These are phyloP conservation scores for Didymella lethalis DNA, from an alignment of 2,329 filamentous ascomycete species.

Conservation along the genomic window DNA sequence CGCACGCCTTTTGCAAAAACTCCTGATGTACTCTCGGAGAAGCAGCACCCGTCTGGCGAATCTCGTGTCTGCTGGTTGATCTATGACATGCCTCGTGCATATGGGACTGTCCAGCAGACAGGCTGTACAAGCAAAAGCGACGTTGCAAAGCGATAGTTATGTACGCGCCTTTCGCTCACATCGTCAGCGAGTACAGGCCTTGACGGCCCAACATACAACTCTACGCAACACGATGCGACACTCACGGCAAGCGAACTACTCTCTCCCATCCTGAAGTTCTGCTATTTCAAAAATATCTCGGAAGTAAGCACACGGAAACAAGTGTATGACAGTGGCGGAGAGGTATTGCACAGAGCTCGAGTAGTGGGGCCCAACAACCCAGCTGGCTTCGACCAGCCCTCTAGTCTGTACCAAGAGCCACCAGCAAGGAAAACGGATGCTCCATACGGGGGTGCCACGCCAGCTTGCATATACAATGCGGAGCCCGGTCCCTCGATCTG, in stretches of 20 bases:
- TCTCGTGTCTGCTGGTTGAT: not conserved
- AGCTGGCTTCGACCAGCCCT: not conserved
- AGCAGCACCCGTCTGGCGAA: not conserved
- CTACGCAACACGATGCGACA: not conserved
- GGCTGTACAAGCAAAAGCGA: not conserved
- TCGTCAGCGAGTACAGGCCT: not conserved
- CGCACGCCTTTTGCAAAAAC: not conserved
- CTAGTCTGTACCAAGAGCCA: not conserved
- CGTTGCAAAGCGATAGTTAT: not conserved
- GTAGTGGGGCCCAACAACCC: not conserved
- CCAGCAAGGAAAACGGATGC: not conserved
- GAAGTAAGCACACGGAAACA: not conserved
- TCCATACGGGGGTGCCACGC: not conserved
- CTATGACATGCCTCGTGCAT: not conserved
- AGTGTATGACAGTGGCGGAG: not conserved
- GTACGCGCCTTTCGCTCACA: not conserved
- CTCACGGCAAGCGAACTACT: not conserved
- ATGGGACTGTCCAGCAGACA: not conserved
- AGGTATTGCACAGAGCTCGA: not conserved
- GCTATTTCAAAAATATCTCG: not conserved
- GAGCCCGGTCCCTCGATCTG: conserved; percentile 7
- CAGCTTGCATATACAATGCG: conserved; percentile 6
- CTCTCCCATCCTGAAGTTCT: too few species aligned
- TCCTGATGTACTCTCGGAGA: not conserved
- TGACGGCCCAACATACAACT: too few species aligned